These are phyloP conservation scores for Cordyceps farinosa DNA, from an alignment of 2,329 filamentous ascomycete genomes.

Conservation along the genomic window DNA sequence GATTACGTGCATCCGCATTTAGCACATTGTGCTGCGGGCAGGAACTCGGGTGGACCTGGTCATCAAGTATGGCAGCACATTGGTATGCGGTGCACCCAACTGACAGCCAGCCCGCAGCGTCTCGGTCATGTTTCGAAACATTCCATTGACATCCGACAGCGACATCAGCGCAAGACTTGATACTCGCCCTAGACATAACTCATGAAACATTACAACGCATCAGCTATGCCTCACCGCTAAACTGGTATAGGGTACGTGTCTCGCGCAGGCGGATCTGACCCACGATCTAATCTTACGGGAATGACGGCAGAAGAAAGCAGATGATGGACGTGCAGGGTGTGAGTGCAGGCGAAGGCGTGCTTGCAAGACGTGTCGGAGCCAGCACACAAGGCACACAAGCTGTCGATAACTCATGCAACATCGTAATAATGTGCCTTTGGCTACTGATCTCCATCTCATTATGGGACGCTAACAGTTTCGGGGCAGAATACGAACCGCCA, in stretches of 20 bases:
- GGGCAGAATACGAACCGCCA: constrained; percentile 6
- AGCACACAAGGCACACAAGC: not conserved
- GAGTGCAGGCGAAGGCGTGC: not conserved
- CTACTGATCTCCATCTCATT: constrained; percentile 2
- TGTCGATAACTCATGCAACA: not conserved
- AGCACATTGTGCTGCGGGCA: not conserved
- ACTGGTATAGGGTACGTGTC: constrained; percentile 10
- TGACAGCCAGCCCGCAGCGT: not conserved
- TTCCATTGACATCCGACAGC: not conserved
- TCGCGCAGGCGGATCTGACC: constrained; percentile 1
- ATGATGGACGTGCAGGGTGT: not conserved
- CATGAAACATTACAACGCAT: constrained; percentile 8
- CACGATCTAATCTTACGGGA: constrained; percentile 9
- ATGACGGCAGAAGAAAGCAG: not conserved
- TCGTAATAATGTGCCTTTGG: not conserved
- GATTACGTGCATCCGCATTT: not conserved
- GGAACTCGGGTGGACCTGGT: constrained; percentile 9
- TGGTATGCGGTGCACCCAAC: not conserved
- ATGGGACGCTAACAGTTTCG: constrained; percentile 7
- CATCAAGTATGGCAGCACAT: not conserved
- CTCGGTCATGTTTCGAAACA: constrained; percentile 2
- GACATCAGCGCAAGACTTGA: not conserved
- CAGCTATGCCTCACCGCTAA: constrained; percentile 1
- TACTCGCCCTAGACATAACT: not conserved
- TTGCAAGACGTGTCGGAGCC: not conserved